A percentile compares a stretch with the other conserved stretches of the same genome.
Conservation (phyloP, 257 asterid genomes). For the Ophiorrhiza pumila region DNA sequence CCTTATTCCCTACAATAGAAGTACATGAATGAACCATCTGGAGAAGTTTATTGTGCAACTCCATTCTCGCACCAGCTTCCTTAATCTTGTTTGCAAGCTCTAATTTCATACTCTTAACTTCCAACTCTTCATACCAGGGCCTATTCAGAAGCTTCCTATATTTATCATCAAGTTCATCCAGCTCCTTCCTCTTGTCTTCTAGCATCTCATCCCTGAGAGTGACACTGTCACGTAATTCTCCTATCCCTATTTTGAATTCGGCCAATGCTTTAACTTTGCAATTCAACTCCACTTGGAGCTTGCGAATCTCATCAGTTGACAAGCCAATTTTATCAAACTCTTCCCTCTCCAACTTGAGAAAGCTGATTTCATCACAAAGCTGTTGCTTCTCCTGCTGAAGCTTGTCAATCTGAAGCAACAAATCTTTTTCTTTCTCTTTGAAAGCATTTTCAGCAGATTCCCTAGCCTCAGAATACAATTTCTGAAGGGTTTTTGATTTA, state of each 20-base stretch:
- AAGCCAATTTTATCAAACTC: conserved; percentile 36
- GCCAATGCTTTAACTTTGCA: conserved; percentile 39
- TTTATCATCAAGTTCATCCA: conserved; percentile 43
- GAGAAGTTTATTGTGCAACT: conserved; percentile 54
- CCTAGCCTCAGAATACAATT: conserved; percentile 56
- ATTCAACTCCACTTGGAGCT: conserved; percentile 52
- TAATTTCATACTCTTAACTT: conserved; percentile 37
- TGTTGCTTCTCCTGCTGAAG: conserved; percentile 54
- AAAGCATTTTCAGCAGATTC: conserved; percentile 62
- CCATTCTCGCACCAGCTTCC: conserved; percentile 60
- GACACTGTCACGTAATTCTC: conserved; percentile 34
- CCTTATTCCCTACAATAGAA: conserved; percentile 43
- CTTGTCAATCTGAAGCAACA: conserved; percentile 51
- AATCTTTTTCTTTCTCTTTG: conserved; percentile 57
- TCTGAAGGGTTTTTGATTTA: conserved; percentile 44
- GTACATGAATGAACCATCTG: conserved; percentile 40
- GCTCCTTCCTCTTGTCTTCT: conserved; percentile 32
- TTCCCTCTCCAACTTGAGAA: conserved; percentile 50
- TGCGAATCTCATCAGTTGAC: conserved; percentile 31
- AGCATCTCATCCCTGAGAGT: conserved; percentile 34
- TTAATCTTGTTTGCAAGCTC: conserved; percentile 49
- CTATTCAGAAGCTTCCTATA: conserved; percentile 38
- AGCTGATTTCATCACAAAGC: conserved; percentile 48
- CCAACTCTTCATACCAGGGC: conserved; percentile 42
- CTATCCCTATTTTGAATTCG: conserved; percentile 29